A percentile compares a stretch with the other conserved stretches of the same genome.
Conservation (phyloP, 331 rosid genomes). For the Quercus tomentella region DNA sequence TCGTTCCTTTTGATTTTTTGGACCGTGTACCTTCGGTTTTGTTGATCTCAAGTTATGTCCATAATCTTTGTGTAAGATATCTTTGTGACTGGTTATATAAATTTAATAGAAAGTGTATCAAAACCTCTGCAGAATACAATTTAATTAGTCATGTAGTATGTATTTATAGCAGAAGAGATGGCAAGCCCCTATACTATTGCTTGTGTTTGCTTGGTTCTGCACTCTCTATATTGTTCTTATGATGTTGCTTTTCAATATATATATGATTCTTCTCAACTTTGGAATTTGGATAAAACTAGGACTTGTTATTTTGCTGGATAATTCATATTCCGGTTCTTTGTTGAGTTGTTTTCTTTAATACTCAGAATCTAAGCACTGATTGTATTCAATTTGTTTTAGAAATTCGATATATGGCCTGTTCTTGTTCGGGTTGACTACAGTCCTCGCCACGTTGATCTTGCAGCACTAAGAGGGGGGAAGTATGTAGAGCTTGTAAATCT, state of each 20-base stretch:
- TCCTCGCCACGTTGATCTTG: conserved; percentile 80
- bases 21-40: neutral
- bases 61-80: neutral
- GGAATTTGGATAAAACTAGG: conserved; percentile 5
- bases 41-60: neutral
- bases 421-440: conserved; percentile 88
- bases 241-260: conserved; percentile 1
- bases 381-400: conserved; percentile 50
- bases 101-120: neutral
- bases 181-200: neutral
- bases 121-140: neutral
- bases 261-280: neutral
- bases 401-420: conserved; percentile 75
- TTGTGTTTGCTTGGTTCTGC: conserved; percentile 13
- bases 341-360: neutral
- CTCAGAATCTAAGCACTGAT: neutral
- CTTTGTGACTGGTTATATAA: neutral
- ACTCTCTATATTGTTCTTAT: conserved; percentile 9
- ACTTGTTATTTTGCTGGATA: conserved; percentile 4
- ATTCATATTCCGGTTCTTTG: neutral
- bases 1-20: neutral
- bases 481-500: conserved; percentile 93
- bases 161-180: neutral
- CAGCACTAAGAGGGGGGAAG: conserved; percentile 81
- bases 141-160: neutral